Evolutionary conservation across 2,329 filamentous ascomycete species (phyloP), one percentile per base, ranked within the genome.

Genomic region (Karstenula rhodostoma): DNA sequence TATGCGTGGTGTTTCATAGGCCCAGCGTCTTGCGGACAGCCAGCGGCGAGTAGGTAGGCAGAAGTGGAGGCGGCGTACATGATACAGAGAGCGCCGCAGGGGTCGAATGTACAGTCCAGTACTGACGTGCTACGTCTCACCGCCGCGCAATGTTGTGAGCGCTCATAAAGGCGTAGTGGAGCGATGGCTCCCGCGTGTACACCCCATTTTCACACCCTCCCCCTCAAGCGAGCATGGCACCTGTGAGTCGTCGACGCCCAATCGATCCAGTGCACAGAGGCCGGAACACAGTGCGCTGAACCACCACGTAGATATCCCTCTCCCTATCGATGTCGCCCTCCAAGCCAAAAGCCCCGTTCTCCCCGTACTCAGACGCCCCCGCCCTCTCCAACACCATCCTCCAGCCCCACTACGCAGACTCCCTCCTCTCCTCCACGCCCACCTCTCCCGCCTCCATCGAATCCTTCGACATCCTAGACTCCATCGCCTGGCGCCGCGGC

Each of bases 361-460:
- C 70, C 19, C 68, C 71, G 47, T 73, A 76, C 62, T 68, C 60
- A 33, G 70, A 75, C 65, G 60, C 73, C 15, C 60, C 60, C 22
- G 57, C 63, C 0, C 65, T 72, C 9, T 65, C 73, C 10, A 67
- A 72, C 55, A 71, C 64, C 37, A 57, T 71, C 15, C 70, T 77
- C 32, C 74, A 67, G 52, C 72, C 73, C 10, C 71, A 69, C 49
- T 76, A 77, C 62, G 72, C 72, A 32, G 73, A 77, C 42, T 63
- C 62, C 22, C 73, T 77, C 48, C 54, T 67, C 12, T 66, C 70
- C 1, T 73, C 71, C 23, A 69, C 72, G n/a, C 75, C 74, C 13
- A 71, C 73, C n/a, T 76, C 74, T 10, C 74, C 73, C 27, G 69
- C 73, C 10, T 75, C 73, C 1, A 67, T 76, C 19, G 72, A 77